Base-by-base conservation (phyloP, 2,329 filamentous ascomycete species). In the Torrubiella hemipterigena region DNA sequence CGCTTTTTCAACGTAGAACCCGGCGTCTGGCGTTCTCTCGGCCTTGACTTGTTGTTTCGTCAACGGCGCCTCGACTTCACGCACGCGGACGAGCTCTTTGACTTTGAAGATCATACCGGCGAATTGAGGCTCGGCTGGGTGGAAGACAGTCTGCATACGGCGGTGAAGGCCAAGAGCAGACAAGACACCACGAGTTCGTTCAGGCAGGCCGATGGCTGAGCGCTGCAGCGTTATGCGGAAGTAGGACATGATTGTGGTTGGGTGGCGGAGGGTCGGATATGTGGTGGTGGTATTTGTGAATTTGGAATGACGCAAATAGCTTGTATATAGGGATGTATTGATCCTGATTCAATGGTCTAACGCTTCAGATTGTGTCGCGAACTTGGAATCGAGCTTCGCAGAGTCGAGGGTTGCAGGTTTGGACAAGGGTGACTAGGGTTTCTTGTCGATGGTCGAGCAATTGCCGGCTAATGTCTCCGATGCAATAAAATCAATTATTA, bases 21-120 rank as follows among this genome's bases (percentile, higher is more conserved):
- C 87, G 2, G 67, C 63, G 38, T 89, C 82, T 4, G 86, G 85
- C 55, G 69, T 75, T 54, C 87, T 63, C 58, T 72, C 65, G 31
- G 67, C 71, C 59, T 75, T 76, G 48, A 93, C 67, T 62, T 93
- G 73, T 34, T 60, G 56, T 50, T 74, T 72, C 7, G 67, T 77
- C 57, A 84, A 52, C 19, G 68, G 55, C 38, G 59, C 53, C 20
- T 77, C 74, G 27, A 93, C 84, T 60, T 93, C 86, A 43, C 76
- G 65, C 21, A 94, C 85, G 32, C 73, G 67, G 27, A 95, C 83
- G 40, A 95, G 65, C 61, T 95, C 87, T 65, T 95, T 95, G 46
- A 95, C 85, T 57, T 81, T 80, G 67, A 95, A 80, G 49, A 95
- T 84, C 64, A 93, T 85, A 51, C 87, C 87, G 8, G 87, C 87